Conservation (phyloP, 2,329 filamentous ascomycete species). For the Penicillium sp. region DNA sequence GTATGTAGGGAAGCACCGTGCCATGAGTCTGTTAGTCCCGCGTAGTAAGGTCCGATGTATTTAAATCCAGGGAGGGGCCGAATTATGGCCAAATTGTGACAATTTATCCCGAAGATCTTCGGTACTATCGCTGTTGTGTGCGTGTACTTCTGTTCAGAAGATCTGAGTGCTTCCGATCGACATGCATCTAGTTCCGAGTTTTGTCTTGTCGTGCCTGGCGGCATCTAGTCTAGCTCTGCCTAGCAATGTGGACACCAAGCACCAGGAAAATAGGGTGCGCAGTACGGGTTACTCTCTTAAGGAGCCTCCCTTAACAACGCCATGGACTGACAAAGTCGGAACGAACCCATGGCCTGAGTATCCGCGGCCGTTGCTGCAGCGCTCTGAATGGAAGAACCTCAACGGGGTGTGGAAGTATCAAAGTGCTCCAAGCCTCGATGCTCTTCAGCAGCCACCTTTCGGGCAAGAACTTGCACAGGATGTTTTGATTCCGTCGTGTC, state of each 20-base stretch:
- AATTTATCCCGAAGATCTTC: background rate
- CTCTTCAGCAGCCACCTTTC: constrained; percentile 46
- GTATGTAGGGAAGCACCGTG: constrained; percentile 2
- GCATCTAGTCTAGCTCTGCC: constrained; percentile 13
- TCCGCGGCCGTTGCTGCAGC: constrained; percentile 47
- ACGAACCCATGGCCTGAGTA: constrained; percentile 52
- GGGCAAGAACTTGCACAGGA: constrained; percentile 43
- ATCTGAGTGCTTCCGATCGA: background rate
- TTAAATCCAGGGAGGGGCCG: constrained; percentile 7
- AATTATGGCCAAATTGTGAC: background rate
- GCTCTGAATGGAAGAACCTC: constrained; percentile 50
- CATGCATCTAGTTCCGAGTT: constrained; percentile 16
- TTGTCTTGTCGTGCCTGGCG: constrained; percentile 13
- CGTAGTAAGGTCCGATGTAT: background rate
- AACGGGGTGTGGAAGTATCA: constrained; percentile 51
- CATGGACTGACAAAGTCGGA: constrained; percentile 49
- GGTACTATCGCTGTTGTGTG: background rate
- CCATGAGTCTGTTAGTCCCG: background rate
- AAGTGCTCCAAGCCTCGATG: constrained; percentile 39
- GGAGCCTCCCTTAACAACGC: constrained; percentile 43
- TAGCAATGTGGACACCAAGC: background rate
- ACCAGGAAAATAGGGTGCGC: constrained; percentile 13
- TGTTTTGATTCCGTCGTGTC: constrained; percentile 54
- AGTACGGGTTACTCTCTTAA: constrained; percentile 38
- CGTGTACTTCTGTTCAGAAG: background rate